A percentile compares a stretch with the other conserved stretches of the same genome.
phyloP scores from a whole-genome alignment of 2,329 filamentous ascomycete species.

The Talaromyces sp. region DNA sequence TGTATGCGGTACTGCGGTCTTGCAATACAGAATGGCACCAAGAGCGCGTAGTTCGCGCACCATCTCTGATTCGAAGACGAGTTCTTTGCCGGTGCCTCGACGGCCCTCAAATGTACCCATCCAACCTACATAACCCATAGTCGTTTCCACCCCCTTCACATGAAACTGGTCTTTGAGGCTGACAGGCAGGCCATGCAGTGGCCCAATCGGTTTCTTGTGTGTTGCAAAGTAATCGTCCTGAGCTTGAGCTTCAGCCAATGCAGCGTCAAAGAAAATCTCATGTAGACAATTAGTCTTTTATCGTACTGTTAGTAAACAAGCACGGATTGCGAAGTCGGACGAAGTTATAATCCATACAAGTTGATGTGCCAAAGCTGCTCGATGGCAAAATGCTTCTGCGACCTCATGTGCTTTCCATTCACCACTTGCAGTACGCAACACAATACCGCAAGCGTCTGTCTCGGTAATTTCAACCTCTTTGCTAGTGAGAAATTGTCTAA shows the following conservation, averaged over 20 bases:
- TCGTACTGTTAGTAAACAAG: neutral
- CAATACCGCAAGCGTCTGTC: neutral
- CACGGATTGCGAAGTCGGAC: neutral
- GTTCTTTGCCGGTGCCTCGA: neutral
- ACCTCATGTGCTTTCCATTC: conserved; percentile 2
- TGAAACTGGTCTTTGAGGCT: conserved; percentile 59
- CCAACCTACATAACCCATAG: conserved; percentile 42
- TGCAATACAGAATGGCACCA: conserved; percentile 54
- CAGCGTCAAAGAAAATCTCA: conserved; percentile 25
- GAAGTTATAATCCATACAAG: neutral
- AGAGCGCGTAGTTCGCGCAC: conserved; percentile 41
- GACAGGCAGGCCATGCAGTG: conserved; percentile 51
- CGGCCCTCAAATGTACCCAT: conserved; percentile 13
- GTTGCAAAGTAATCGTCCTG: conserved; percentile 22
- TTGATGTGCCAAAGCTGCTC: conserved; percentile 29
- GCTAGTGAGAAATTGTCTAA: neutral
- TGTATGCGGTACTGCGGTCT: conserved; percentile 56
- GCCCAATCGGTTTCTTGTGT: conserved; percentile 41
- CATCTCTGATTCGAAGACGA: conserved; percentile 21
- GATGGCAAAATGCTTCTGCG: conserved; percentile 46
- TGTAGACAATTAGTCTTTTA: conserved; percentile 24
- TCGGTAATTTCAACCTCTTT: conserved; percentile 6
- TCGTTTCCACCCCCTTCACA: conserved; percentile 53
- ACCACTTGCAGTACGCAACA: neutral
- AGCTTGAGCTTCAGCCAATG: conserved; percentile 20